Percentiles rank a stretch among this genome's conserved stretches.
Conservation (phyloP, 2,329 filamentous ascomycete genomes). For the Bipolaris gigantea region DNA sequence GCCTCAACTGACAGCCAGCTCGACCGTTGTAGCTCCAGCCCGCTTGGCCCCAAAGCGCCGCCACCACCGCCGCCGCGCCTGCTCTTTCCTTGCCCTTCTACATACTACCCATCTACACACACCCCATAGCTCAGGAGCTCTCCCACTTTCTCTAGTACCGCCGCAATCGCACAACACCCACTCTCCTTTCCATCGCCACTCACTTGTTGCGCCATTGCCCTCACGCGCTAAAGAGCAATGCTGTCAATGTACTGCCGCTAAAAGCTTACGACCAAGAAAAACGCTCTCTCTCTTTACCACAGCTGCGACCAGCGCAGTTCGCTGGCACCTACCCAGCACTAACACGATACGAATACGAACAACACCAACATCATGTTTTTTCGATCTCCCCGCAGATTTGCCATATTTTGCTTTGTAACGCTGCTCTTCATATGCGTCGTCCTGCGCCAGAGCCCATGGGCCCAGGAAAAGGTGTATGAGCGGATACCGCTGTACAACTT, state of each 20-base stretch:
- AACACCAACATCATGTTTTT: conserved; percentile 34
- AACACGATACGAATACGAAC: conserved; percentile 26
- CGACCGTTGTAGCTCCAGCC: conserved; percentile 5
- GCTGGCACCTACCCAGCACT: conserved; percentile 19
- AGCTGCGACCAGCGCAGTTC: conserved; percentile 18
- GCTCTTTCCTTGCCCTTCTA: conserved; percentile 7
- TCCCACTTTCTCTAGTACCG: neutral
- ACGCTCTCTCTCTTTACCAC: conserved; percentile 13
- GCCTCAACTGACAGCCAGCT: conserved; percentile 1
- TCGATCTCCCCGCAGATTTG: conserved; percentile 45
- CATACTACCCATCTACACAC: neutral
- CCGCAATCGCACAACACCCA: neutral
- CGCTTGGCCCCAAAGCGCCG: conserved; percentile 5
- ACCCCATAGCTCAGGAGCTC: neutral
- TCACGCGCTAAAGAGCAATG: conserved; percentile 18
- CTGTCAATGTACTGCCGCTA: conserved; percentile 20
- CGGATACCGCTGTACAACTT: conserved; percentile 27
- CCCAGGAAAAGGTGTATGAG: conserved; percentile 29
- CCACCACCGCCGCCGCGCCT: conserved; percentile 3
- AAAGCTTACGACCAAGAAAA: conserved; percentile 18
- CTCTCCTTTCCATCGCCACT: conserved; percentile 6
- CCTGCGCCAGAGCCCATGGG: conserved; percentile 36
- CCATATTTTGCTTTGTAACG: conserved; percentile 40
- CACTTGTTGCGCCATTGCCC: conserved; percentile 5
- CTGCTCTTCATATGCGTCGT: conserved; percentile 39